These are phyloP conservation scores for Lyophyllum decastes DNA, from an alignment of 768 basidiomycete genomes.

Conservation along the genomic window DNA sequence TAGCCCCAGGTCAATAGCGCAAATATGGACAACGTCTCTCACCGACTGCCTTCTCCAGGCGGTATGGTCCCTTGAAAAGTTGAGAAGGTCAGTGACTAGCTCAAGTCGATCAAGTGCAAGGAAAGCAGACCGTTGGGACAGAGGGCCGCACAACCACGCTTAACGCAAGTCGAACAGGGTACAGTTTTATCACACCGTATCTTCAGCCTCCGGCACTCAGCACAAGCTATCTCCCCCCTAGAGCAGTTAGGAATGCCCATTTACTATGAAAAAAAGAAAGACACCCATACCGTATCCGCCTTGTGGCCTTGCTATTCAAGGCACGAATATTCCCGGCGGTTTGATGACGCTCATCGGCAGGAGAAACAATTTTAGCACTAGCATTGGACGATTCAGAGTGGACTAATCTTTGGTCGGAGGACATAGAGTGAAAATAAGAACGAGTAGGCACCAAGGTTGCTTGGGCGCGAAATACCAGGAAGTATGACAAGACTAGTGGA, in stretches of 20 bases:
- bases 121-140: conserved; percentile 50
- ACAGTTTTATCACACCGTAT: conserved; percentile 40
- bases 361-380: not conserved
- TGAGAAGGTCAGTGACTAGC: not conserved
- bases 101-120: not conserved
- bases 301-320: conserved; percentile 32
- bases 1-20: not conserved
- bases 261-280: not conserved
- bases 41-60: conserved; percentile 57
- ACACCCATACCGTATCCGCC: conserved; percentile 35
- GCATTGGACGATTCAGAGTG: conserved; percentile 1
- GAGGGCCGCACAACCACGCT: conserved; percentile 49
- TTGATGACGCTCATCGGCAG: not conserved
- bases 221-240: conserved; percentile 45
- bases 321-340: not conserved
- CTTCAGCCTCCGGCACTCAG: conserved; percentile 46
- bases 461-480: not conserved
- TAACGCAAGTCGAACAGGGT: conserved; percentile 52
- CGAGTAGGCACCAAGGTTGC: not conserved
- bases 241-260: not conserved
- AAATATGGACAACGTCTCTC: conserved; percentile 16
- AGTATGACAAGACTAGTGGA: too few relatives aligned
- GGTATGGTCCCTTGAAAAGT: conserved; percentile 48
- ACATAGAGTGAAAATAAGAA: conserved; percentile 2
- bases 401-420: not conserved